Evolutionary conservation across 1,284 basidiomycete genomes (phyloP), one percentile per base, ranked within the genome.

Genomic region (Sanghuangporus sanghuang): DNA sequence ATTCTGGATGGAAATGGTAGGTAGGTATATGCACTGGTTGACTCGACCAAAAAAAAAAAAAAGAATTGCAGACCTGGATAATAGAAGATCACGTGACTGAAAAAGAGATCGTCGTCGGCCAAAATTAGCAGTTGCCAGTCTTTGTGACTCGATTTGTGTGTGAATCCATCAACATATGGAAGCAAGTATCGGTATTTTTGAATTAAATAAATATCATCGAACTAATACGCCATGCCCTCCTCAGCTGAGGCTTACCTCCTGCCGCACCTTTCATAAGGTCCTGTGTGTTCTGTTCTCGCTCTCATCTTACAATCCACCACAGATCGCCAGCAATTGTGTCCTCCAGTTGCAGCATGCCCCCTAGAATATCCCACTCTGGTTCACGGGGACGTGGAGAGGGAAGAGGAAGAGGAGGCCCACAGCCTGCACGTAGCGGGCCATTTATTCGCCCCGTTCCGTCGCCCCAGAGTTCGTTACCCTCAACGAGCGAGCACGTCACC

Each of bases 401-500:
- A 5, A 38, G 54, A 16, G 32, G 62, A 6, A 53, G 67, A 36
- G 67, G 65, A 35, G 67, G 59, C 32, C 44, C 44, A n/a, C n/a
- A n/a, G 7, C 44, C 64, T 64, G 21, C 72, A 73, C 39, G 75
- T 75, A 57, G 69, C 21, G 66, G 67, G 21, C 66, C 64, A 2
- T 57, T 63, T 35, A 67, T 61, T 39, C 46, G 69, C 73, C 61
- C 68, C 73, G 73, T 68, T 11, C 69, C 71, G 49, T 73, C 8
- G 59, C 69, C 2, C 66, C 68, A n/a, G 49, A 7, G 48, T 38
- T 39, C 42, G 61, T 68, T 27, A 36, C 63, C 48, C 67, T 71
- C 55, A 36, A 61, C 64, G 14, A 58, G 48, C 48, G 65, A 73
- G 16, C 86, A 87, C 70, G 77, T 89, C 36, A 69, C 69, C 4